Evolutionary conservation across 1,284 basidiomycete species (phyloP).

Genomic region (Salmacisia buchloeana): DNA sequence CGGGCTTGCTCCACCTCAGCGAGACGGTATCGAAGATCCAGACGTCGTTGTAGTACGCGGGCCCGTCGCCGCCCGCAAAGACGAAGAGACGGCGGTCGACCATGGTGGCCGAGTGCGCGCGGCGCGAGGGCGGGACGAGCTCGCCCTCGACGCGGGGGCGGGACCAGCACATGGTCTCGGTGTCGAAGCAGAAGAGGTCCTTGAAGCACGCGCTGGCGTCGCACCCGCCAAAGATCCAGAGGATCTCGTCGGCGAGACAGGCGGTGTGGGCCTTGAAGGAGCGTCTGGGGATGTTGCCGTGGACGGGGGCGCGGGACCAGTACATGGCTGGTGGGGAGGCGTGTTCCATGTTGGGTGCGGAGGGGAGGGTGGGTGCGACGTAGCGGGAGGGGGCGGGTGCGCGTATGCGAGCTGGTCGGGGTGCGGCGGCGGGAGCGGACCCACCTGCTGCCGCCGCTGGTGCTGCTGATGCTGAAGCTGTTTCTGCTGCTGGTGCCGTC

Average conservation of each 20-base stretch:
- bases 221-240: slow-evolving; percentile 84
- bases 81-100: slow-evolving; percentile 71
- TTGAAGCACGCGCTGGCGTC: slow-evolving; percentile 71
- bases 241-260: slow-evolving; percentile 71
- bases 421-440: not conserved
- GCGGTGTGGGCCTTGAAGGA: slow-evolving; percentile 77
- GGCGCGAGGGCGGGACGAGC: slow-evolving; percentile 65
- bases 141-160: slow-evolving; percentile 69
- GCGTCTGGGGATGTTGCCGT: slow-evolving; percentile 67
- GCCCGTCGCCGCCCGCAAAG: slow-evolving; percentile 79
- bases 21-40: slow-evolving; percentile 71
- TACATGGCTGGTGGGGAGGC: slow-evolving; percentile 61
- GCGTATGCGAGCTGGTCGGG: not conserved
- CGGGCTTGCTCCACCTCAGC: slow-evolving; percentile 28
- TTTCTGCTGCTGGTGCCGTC: not conserved
- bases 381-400: not conserved
- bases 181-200: slow-evolving; percentile 80
- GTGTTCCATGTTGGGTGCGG: slow-evolving; percentile 24
- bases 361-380: slow-evolving; percentile 23
- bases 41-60: slow-evolving; percentile 59
- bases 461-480: not conserved
- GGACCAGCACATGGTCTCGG: slow-evolving; percentile 84
- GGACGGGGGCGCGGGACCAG: slow-evolving; percentile 76
- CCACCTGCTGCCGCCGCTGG: not conserved
- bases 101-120: slow-evolving; percentile 81